Evolutionary conservation across 352 stramenopile genomes (phyloP), one percentile per base, ranked within the genome.

Genomic region (Phytopythium helicoides): DNA sequence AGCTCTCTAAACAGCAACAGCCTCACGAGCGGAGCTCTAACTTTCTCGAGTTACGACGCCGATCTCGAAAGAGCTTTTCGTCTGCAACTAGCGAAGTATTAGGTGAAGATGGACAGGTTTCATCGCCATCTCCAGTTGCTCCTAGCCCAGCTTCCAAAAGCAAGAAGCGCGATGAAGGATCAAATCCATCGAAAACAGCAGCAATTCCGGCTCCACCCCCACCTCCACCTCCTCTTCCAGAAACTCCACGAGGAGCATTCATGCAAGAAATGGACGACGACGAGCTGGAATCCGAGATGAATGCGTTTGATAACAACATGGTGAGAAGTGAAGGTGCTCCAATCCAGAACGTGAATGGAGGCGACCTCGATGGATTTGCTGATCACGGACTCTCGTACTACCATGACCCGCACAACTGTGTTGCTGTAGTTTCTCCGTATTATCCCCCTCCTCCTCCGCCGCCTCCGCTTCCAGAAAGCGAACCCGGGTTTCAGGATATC

Each of bases 251-350:
- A 0, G 76, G 73, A 1, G 76, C 76, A 1, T 86, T 86, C 57
- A 86, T 86, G 76, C 70, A 86, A 34, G 76, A 86, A 59, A 79
- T 86, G 42, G 65, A 81, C 6, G 76, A 80, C 28, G 73, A 76
- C 28, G 66, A 78, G 51, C 59, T 71, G n/a, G 41, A 57, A 10
- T 66, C 60, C 23, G 67, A 71, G 35, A 62, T 51, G 3, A 56
- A 75, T 16, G 50, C 54, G 9, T 39, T 59, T 18, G 60, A 62
- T 19, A 38, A 34, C 0, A 60, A 68, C 33, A 49, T 37, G 12
- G 35, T 58, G 4, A 47, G 39, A 38, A 36, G 19, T 37, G 8
- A 6, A 12, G 21, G 31, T 6, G 38, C 38, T 26, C 12, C 8
- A 9, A 21, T 21, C 12, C 39, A 46, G 10, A 19, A 11, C 21